Evolutionary conservation across 2,329 filamentous ascomycete species (phyloP).

Genomic region (Trichoderma sp.): DNA sequence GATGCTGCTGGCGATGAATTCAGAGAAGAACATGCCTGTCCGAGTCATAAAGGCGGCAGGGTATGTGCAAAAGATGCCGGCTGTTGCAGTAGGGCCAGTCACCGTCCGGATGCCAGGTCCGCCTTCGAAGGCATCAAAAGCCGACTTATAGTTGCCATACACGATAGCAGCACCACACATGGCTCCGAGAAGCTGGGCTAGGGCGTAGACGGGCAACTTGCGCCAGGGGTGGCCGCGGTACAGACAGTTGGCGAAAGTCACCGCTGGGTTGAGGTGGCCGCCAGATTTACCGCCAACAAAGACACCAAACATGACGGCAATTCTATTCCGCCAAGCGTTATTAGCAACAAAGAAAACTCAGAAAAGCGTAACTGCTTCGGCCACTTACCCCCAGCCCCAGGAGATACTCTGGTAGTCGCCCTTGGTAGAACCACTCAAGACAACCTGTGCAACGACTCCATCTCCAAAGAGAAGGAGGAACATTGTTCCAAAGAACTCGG

Average conservation of each 20-base stretch:
- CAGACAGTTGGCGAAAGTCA: conserved; percentile 71
- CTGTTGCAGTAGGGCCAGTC: conserved; percentile 60
- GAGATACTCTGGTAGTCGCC: conserved; percentile 56
- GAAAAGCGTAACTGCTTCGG: not conserved
- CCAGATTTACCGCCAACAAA: conserved; percentile 69
- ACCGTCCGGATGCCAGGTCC: conserved; percentile 65
- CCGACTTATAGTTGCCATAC: conserved; percentile 66
- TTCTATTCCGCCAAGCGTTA: conserved; percentile 40
- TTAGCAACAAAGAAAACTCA: conserved; percentile 2
- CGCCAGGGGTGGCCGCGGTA: conserved; percentile 71
- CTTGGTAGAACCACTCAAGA: conserved; percentile 56
- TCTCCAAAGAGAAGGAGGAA: conserved; percentile 71
- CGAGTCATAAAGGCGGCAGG: conserved; percentile 68
- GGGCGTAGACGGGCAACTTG: conserved; percentile 68
- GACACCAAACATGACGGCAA: conserved; percentile 71
- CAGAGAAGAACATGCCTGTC: conserved; percentile 70
- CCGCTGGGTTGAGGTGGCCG: conserved; percentile 71
- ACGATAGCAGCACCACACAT: conserved; percentile 64
- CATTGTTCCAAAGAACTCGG: conserved; percentile 71
- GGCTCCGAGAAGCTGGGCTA: conserved; percentile 69
- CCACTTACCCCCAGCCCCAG: conserved; percentile 54
- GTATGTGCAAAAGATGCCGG: conserved; percentile 75
- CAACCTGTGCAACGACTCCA: conserved; percentile 71
- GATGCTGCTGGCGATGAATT: conserved; percentile 69
- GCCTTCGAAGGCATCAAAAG: conserved; percentile 68